phyloP scores from a whole-genome alignment of 441 rosid species.

The Pelargonium citronellum region DNA sequence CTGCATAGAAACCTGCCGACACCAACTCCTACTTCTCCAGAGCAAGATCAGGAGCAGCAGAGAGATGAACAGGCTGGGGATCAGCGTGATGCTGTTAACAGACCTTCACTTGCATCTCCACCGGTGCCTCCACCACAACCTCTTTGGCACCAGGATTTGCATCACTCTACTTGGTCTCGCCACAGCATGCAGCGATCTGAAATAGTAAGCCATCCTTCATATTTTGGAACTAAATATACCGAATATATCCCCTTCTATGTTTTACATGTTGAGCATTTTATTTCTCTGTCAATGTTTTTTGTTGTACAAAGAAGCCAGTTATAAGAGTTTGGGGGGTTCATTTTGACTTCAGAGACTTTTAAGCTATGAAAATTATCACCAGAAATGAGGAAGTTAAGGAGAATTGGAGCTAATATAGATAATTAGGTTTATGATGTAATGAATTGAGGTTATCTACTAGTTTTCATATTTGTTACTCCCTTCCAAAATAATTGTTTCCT shows the following conservation, averaged over 20 bases:
- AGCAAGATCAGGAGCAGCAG: constrained; percentile 52
- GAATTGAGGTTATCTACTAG: neutral
- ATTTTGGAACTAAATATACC: neutral
- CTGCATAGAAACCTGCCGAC: constrained; percentile 58
- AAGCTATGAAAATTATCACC: neutral
- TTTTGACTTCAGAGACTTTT: neutral
- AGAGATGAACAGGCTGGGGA: constrained; percentile 46
- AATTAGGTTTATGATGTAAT: constrained; percentile 1
- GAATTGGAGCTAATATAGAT: neutral
- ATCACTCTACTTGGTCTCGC: constrained; percentile 81
- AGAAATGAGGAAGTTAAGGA: neutral
- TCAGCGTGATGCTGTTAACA: constrained; percentile 39
- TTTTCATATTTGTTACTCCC: neutral
- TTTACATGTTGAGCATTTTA: neutral
- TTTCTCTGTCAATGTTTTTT: neutral
- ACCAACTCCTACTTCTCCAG: constrained; percentile 50
- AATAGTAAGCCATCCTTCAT: constrained; percentile 47
- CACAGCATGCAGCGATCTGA: constrained; percentile 84
- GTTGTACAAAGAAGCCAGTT: neutral
- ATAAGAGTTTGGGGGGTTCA: neutral
- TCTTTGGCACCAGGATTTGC: constrained; percentile 83
- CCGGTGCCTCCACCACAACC: constrained; percentile 94
- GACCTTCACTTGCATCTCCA: constrained; percentile 67
- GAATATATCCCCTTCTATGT: neutral
- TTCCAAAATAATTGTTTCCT: no score